Conservation (phyloP, 2,329 filamentous ascomycete genomes). For the Phyllosticta citrichinensis region DNA sequence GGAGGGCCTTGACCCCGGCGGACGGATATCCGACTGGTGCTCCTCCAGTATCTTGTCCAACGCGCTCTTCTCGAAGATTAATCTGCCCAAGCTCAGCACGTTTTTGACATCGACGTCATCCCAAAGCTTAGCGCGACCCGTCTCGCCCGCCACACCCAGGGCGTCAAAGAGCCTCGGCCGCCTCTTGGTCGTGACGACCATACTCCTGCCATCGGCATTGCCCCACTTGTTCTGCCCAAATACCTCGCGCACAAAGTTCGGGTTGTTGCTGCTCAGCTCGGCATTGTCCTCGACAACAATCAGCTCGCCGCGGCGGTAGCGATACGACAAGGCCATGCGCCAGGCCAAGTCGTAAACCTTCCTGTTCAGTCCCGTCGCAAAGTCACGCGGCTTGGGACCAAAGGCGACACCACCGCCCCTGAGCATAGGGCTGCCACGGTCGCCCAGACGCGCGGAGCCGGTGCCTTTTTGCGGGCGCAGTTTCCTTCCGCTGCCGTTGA, state of each 20-base stretch:
- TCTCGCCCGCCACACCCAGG: slow-evolving; percentile 46
- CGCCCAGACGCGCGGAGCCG: slow-evolving; percentile 68
- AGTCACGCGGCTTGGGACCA: slow-evolving; percentile 88
- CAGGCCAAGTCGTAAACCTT: slow-evolving; percentile 96
- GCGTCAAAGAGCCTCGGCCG: slow-evolving; percentile 36
- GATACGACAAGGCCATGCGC: slow-evolving; percentile 86
- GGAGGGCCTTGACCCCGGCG: background rate
- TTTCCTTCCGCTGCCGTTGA: slow-evolving; percentile 76
- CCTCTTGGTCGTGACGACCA: slow-evolving; percentile 6
- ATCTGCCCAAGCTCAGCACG: slow-evolving; percentile 69
- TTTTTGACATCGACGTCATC: slow-evolving; percentile 94
- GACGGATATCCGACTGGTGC: slow-evolving; percentile 43
- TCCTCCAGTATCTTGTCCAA: slow-evolving; percentile 62
- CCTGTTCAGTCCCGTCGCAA: slow-evolving; percentile 67
- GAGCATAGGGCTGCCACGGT: slow-evolving; percentile 70
- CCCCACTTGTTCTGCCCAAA: slow-evolving; percentile 55
- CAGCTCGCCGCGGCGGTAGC: slow-evolving; percentile 78
- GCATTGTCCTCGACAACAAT: slow-evolving; percentile 72
- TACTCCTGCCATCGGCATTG: slow-evolving; percentile 12
- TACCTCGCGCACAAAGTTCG: slow-evolving; percentile 56
- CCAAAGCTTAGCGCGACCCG: slow-evolving; percentile 53
- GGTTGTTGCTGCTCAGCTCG: slow-evolving; percentile 56
- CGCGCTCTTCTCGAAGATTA: slow-evolving; percentile 78
- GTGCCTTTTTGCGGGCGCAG: slow-evolving; percentile 78
- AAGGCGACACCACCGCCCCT: slow-evolving; percentile 79